Conservation (phyloP, 345 rosid species). For the Eucalyptus cloeziana region DNA sequence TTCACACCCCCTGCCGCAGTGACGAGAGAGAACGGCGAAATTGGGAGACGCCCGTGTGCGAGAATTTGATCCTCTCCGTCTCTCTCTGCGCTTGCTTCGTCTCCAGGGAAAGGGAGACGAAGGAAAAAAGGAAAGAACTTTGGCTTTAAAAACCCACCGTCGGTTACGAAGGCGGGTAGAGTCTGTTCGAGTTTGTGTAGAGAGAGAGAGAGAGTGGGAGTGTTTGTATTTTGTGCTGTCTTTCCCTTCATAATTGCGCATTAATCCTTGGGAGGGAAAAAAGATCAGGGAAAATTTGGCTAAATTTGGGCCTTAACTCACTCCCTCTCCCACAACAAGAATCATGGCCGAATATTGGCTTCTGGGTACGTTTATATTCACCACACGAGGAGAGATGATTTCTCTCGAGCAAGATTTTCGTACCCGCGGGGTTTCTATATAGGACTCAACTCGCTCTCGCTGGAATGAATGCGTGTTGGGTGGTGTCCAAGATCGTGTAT, state of each 20-base stretch:
- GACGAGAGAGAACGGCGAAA: neutral
- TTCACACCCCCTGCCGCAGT: neutral
- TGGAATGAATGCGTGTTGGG: neutral
- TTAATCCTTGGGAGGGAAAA: neutral
- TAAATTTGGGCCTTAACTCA: constrained; percentile 18
- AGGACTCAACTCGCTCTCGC: neutral
- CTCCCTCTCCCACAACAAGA: constrained; percentile 6
- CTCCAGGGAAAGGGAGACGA: neutral
- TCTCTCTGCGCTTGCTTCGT: neutral
- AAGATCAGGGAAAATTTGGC: neutral
- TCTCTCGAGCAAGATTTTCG: neutral
- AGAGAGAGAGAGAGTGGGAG: neutral
- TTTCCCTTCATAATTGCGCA: neutral
- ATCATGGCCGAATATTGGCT: constrained; percentile 20
- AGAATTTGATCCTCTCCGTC: neutral
- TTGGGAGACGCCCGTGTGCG: neutral
- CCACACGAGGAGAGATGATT: neutral
- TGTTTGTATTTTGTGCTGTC: neutral
- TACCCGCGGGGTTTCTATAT: neutral
- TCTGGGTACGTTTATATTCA: neutral
- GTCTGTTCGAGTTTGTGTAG: neutral
- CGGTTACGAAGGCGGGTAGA: neutral
- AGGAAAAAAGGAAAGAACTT: neutral
- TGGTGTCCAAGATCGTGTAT: neutral
- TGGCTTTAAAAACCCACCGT: neutral